These are phyloP conservation scores for Chlorella sp. DNA, from an alignment of 139 green algal genomes.

Conservation along the genomic window DNA sequence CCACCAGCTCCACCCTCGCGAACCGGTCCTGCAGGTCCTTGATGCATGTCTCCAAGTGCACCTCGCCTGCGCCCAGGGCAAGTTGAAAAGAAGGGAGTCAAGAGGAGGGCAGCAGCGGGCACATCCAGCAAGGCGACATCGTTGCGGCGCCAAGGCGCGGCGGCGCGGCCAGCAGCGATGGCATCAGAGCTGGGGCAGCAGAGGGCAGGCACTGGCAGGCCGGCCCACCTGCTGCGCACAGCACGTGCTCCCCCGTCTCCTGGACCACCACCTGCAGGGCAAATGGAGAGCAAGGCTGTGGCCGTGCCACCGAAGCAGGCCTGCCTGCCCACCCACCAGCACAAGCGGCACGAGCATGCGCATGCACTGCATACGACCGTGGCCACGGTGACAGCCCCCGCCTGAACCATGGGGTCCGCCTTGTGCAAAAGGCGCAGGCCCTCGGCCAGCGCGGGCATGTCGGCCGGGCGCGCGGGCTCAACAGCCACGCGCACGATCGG, in stretches of 20 bases:
- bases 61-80: slow-evolving; percentile 81
- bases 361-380: too few species aligned
- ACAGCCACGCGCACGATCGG: slow-evolving; percentile 95
- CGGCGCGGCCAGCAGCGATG: too few species aligned
- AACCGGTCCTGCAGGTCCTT: slow-evolving; percentile 95
- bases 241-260: slow-evolving; percentile 85
- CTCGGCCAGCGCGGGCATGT: slow-evolving; percentile 79
- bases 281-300: too few species aligned
- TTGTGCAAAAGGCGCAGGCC: slow-evolving; percentile 91
- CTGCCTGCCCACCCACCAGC: too few species aligned
- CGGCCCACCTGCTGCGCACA: slow-evolving; percentile 71
- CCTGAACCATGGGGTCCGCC: slow-evolving; percentile 95
- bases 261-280: slow-evolving; percentile 43
- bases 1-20: slow-evolving; percentile 82
- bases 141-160: too few species aligned
- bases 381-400: too few species aligned
- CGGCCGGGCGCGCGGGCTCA: slow-evolving; percentile 74
- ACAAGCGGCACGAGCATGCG: too few species aligned
- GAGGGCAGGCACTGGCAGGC: too few species aligned
- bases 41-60: slow-evolving; percentile 96
- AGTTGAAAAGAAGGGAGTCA: neutral
- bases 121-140: too few species aligned
- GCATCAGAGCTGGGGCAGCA: too few species aligned
- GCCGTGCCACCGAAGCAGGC: too few species aligned
- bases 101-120: neutral